Evolutionary conservation across 2,329 filamentous ascomycete species (phyloP).

Genomic region (Venturia asperata): DNA sequence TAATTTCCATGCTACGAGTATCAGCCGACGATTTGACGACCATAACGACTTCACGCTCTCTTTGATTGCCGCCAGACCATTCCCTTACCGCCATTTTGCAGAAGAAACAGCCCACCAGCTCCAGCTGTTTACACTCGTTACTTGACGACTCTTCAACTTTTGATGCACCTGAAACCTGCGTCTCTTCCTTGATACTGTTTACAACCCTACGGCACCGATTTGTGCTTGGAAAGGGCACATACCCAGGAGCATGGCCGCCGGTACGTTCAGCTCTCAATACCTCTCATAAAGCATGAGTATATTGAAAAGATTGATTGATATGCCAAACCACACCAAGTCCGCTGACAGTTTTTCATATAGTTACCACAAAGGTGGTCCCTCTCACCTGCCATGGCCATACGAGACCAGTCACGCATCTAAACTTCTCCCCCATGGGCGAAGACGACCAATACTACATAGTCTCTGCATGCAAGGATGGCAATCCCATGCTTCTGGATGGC

Average conservation of each 20-base stretch:
- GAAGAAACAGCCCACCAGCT: neutral
- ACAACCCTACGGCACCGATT: neutral
- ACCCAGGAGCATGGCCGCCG: neutral
- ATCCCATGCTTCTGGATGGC: conserved; percentile 95
- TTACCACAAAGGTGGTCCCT: conserved; percentile 62
- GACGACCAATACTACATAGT: conserved; percentile 86
- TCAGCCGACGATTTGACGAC: conserved; percentile 1
- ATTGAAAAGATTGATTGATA: neutral
- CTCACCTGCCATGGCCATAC: conserved; percentile 94
- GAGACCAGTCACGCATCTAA: conserved; percentile 82
- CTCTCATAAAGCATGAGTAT: too few species aligned
- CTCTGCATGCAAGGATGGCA: conserved; percentile 94
- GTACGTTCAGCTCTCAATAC: neutral
- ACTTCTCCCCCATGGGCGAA: conserved; percentile 76
- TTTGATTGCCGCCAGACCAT: neutral
- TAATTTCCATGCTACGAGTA: neutral
- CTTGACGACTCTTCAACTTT: neutral
- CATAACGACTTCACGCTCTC: conserved; percentile 8
- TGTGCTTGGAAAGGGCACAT: neutral
- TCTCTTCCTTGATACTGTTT: neutral
- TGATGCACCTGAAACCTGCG: too few species aligned
- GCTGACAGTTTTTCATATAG: conserved; percentile 21
- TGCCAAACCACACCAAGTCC: neutral
- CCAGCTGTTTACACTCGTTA: neutral
- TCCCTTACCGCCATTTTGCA: neutral